A percentile compares a stretch with the other conserved stretches of the same genome.
These are phyloP conservation scores for Elongisporangium undulatum DNA, from an alignment of 352 stramenopile genomes.

Conservation along the genomic window DNA sequence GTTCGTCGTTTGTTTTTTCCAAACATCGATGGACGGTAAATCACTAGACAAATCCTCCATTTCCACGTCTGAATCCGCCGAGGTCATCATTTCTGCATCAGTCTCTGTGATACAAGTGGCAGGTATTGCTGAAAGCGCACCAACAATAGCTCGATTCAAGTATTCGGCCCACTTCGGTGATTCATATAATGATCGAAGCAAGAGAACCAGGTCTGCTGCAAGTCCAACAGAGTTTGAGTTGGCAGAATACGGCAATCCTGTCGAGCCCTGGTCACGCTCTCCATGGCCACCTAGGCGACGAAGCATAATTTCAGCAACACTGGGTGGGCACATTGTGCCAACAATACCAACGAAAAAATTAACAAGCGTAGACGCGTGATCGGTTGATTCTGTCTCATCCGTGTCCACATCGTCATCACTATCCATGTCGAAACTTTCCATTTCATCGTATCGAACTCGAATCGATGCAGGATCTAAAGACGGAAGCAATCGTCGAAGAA, in stretches of 20 bases:
- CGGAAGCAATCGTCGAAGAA: constrained; percentile 75
- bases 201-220: constrained; percentile 70
- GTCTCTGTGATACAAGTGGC: constrained; percentile 34
- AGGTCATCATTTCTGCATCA: constrained; percentile 8
- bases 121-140: constrained; percentile 47
- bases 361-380: constrained; percentile 64
- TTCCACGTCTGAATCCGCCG: constrained; percentile 67
- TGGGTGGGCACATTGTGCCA: constrained; percentile 58
- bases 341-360: constrained; percentile 82
- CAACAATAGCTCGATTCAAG: constrained; percentile 58
- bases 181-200: constrained; percentile 78
- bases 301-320: constrained; percentile 59
- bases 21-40: constrained; percentile 43
- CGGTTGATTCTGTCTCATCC: constrained; percentile 34
- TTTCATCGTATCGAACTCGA: constrained; percentile 55
- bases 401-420: constrained; percentile 79
- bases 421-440: constrained; percentile 75
- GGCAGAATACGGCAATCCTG: constrained; percentile 12
- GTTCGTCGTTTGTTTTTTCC: constrained; percentile 37
- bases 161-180: constrained; percentile 67
- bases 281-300: constrained; percentile 10
- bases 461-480: constrained; percentile 63
- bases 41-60: constrained; percentile 80
- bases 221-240: constrained; percentile 35
- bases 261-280: constrained; percentile 4